Conservation (phyloP, 495 filamentous ascomycete genomes). For the Gamarada debralockiae region DNA sequence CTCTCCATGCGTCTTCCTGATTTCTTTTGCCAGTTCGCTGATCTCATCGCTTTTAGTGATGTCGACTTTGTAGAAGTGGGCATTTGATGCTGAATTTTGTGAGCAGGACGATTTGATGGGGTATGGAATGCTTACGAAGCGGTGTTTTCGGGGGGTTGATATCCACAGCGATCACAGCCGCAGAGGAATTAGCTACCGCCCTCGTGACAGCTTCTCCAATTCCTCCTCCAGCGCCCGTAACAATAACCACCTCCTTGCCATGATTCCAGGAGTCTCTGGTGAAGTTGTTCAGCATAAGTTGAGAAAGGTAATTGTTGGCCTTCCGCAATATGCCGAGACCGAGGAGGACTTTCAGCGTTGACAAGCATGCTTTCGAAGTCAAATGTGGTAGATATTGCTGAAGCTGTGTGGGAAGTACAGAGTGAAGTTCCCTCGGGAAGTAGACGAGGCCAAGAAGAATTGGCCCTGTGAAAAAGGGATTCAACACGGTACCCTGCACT, state of each 20-base stretch:
- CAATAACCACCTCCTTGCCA: constrained; percentile 47
- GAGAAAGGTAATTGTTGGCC: constrained; percentile 45
- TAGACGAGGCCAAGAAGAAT: too few relatives aligned
- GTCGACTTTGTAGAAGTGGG: constrained; percentile 55
- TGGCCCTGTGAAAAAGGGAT: too few relatives aligned
- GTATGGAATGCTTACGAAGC: constrained; percentile 31
- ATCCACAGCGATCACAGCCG: constrained; percentile 47
- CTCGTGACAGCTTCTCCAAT: constrained; percentile 48
- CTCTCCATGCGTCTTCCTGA: constrained; percentile 47
- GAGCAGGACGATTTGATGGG: constrained; percentile 26
- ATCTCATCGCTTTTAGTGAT: constrained; percentile 48
- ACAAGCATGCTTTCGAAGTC: too few relatives aligned
- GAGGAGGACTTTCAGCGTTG: constrained; percentile 31
- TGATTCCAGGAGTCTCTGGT: constrained; percentile 53
- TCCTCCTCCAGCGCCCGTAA: constrained; percentile 22
- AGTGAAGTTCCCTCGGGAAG: too few relatives aligned
- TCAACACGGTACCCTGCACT: too few relatives aligned
- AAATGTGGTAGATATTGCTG: too few relatives aligned
- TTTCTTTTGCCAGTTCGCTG: constrained; percentile 41
- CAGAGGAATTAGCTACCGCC: constrained; percentile 48
- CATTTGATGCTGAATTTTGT: constrained; percentile 1
- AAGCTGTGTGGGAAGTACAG: too few relatives aligned
- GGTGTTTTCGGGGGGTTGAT: neutral
- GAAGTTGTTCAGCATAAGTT: constrained; percentile 56
- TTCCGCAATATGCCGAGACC: constrained; percentile 40